Conservation (phyloP, 257 asterid genomes). For the Buddleja alternifolia region DNA sequence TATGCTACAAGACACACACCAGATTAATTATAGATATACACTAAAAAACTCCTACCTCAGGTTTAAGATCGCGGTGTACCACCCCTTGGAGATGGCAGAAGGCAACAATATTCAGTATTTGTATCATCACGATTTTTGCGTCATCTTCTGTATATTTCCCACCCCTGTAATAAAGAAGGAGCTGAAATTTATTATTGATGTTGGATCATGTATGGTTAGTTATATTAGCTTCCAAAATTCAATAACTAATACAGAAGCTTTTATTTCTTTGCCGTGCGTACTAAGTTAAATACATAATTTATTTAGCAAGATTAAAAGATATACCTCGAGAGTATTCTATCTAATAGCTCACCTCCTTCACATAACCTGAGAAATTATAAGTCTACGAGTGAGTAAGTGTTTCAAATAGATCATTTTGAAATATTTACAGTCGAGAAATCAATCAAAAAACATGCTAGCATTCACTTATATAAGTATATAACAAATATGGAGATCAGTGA, state of each 20-base stretch:
- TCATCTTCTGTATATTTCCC: slow-evolving; percentile 82
- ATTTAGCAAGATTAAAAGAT: background rate
- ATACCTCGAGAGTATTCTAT: slow-evolving; percentile 83
- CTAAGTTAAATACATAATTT: background rate
- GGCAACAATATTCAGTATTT: slow-evolving; percentile 70
- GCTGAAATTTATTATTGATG: slow-evolving; percentile 17
- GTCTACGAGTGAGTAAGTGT: slow-evolving; percentile 19
- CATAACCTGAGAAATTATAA: slow-evolving; percentile 68
- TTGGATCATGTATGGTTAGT: slow-evolving; percentile 4
- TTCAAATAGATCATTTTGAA: slow-evolving; percentile 16
- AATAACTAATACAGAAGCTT: background rate
- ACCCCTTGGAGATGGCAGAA: slow-evolving; percentile 93
- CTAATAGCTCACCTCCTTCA: slow-evolving; percentile 92
- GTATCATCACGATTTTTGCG: slow-evolving; percentile 74
- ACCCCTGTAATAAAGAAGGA: slow-evolving; percentile 49
- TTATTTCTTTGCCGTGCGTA: background rate
- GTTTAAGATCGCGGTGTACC: slow-evolving; percentile 90
- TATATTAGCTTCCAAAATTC: background rate
- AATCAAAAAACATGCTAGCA: slow-evolving; percentile 1
- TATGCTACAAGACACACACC: too few species aligned
- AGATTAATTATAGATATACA: background rate
- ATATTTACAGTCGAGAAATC: background rate
- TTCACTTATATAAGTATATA: background rate
- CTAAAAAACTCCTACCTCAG: slow-evolving; percentile 58
- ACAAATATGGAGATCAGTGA: background rate